phyloP scores from a whole-genome alignment of 129 eudicot genomes.

The Artemisia annua region DNA sequence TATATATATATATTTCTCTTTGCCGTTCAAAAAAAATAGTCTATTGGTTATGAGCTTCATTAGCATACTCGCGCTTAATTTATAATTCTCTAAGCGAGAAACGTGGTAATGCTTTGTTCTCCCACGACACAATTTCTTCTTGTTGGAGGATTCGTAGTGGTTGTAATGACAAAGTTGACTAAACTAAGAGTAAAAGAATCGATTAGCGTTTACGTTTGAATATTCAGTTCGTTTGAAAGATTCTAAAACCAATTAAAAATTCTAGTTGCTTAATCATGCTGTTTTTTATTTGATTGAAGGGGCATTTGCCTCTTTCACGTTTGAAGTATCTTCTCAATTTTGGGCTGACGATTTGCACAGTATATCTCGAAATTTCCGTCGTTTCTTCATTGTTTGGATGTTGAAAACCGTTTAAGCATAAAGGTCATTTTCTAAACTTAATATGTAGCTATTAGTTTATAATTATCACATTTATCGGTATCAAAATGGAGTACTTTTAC shows the following conservation, averaged over 20 bases:
- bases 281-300: constrained; percentile 22
- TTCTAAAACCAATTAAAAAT: constrained; percentile 17
- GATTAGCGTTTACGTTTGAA: constrained; percentile 25
- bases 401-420: too few relatives aligned
- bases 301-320: constrained; percentile 30
- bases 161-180: constrained; percentile 33
- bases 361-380: too few relatives aligned
- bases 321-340: too few relatives aligned
- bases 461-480: too few relatives aligned
- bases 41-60: too few relatives aligned
- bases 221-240: constrained; percentile 27
- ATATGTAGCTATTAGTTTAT: too few relatives aligned
- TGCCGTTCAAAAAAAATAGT: too few relatives aligned
- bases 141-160: constrained; percentile 21
- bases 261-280: constrained; percentile 4
- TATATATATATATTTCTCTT: too few relatives aligned
- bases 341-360: too few relatives aligned
- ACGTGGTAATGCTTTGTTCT: constrained; percentile 15
- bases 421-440: too few relatives aligned
- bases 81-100: not conserved
- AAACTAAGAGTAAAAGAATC: constrained; percentile 21
- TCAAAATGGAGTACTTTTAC: too few relatives aligned
- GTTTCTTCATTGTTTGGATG: too few relatives aligned
- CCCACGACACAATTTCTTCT: constrained; percentile 3
- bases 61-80: not conserved